Conservation (phyloP, 176 grass and related monocot genomes). For the Oryza officinalis region DNA sequence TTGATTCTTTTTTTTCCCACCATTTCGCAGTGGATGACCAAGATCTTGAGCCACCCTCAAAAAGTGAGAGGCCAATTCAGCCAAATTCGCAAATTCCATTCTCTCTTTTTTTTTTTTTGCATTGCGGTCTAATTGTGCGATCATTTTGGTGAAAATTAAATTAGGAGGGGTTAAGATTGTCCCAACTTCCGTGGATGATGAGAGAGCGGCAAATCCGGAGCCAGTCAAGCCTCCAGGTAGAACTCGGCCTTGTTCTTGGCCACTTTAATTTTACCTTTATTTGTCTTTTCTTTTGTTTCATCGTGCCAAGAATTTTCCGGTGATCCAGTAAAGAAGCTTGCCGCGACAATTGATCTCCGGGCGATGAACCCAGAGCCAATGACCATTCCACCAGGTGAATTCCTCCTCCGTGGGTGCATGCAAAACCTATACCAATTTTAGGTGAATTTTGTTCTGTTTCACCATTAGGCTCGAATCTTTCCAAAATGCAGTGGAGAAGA, state of each 20-base stretch:
- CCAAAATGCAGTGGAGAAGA: conserved; percentile 58
- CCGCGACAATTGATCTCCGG: conserved; percentile 30
- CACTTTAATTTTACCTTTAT: conserved; percentile 3
- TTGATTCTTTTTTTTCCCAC: background rate
- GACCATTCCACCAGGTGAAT: conserved; percentile 48
- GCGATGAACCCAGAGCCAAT: conserved; percentile 41
- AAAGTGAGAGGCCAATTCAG: conserved; percentile 29
- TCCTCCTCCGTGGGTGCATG: conserved; percentile 15
- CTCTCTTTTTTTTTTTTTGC: background rate
- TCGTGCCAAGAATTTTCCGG: background rate
- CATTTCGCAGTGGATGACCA: conserved; percentile 12
- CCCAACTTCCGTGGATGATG: background rate
- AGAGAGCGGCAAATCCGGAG: conserved; percentile 26
- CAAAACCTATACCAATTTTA: conserved; percentile 17
- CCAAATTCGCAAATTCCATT: background rate
- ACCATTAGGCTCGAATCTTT: background rate
- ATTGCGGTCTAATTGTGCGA: background rate
- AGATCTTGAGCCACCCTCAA: conserved; percentile 47
- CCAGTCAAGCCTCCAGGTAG: conserved; percentile 29
- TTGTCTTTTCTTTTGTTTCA: background rate
- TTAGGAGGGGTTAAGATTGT: conserved; percentile 18
- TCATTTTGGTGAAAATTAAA: background rate
- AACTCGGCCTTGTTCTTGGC: background rate
- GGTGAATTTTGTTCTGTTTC: background rate
- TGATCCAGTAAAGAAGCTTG: conserved; percentile 49